Evolutionary conservation across 768 basidiomycete species (phyloP).

Genomic region (Porphyrellus cyaneotinctus): DNA sequence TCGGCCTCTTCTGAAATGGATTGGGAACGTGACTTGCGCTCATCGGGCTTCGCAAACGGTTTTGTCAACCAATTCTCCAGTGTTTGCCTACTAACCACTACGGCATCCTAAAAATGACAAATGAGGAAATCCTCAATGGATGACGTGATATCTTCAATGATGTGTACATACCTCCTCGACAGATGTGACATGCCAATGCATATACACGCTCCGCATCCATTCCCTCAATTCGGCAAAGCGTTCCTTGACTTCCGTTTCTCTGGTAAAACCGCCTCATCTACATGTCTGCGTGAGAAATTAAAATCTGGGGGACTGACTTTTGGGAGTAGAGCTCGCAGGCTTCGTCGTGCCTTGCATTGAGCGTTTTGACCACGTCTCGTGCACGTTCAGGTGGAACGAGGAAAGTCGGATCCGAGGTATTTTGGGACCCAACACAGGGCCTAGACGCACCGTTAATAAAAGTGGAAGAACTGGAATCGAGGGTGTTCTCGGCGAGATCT

Average conservation of each 20-base stretch:
- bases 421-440: slow-evolving; percentile 8
- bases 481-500: slow-evolving; percentile 17
- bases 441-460: slow-evolving; percentile 22
- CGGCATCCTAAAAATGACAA: slow-evolving; percentile 39
- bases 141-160: slow-evolving; percentile 6
- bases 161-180: slow-evolving; percentile 42
- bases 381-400: slow-evolving; percentile 55
- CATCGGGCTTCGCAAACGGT: slow-evolving; percentile 22
- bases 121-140: slow-evolving; percentile 12
- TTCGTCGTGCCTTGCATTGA: slow-evolving; percentile 55
- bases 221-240: slow-evolving; percentile 49
- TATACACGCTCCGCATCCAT: slow-evolving; percentile 59
- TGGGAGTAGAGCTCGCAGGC: slow-evolving; percentile 46
- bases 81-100: slow-evolving; percentile 57
- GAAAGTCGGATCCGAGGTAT: slow-evolving; percentile 12
- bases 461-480: slow-evolving; percentile 7
- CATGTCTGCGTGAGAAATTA: slow-evolving; percentile 13
- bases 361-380: slow-evolving; percentile 44
- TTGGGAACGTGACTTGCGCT: slow-evolving; percentile 18
- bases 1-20: slow-evolving; percentile 15
- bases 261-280: slow-evolving; percentile 25
- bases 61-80: slow-evolving; percentile 60
- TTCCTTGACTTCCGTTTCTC: slow-evolving; percentile 39
- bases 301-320: slow-evolving; percentile 38
- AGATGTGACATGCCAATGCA: slow-evolving; percentile 52